Conservation (phyloP, 768 basidiomycete species). For the Boletus pseudo-olivaceus region DNA sequence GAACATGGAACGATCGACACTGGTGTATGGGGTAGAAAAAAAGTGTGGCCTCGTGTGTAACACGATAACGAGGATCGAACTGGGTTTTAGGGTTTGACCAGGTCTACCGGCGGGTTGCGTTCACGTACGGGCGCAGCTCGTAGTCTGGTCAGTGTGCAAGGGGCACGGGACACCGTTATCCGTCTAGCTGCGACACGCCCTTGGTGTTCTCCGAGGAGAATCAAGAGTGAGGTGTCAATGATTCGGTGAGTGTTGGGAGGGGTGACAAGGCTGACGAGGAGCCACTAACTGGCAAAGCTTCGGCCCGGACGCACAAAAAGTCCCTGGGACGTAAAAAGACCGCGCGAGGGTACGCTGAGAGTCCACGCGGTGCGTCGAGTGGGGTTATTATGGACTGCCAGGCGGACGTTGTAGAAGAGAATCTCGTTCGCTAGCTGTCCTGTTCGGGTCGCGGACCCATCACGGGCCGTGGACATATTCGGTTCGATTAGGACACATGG, state of each 20-base stretch:
- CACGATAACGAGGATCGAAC: too few relatives aligned
- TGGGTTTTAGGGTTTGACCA: too few relatives aligned
- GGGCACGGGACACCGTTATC: not conserved
- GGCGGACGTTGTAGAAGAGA: not conserved
- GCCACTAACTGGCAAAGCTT: too few relatives aligned
- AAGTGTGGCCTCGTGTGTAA: too few relatives aligned
- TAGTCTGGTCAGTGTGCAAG: not conserved
- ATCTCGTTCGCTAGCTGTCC: not conserved
- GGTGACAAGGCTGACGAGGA: too few relatives aligned
- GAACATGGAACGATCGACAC: too few relatives aligned
- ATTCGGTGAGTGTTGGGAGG: too few relatives aligned
- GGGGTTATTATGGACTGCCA: not conserved
- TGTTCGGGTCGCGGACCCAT: not conserved
- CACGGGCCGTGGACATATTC: slow-evolving; percentile 3
- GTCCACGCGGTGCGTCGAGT: too few relatives aligned
- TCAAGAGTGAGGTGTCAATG: not conserved
- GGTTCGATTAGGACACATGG: slow-evolving; percentile 2
- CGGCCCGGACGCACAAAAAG: too few relatives aligned
- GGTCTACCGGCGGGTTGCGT: not conserved
- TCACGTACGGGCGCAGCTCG: not conserved
- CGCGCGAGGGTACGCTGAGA: too few relatives aligned
- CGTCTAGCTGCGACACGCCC: not conserved
- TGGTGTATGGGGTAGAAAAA: too few relatives aligned
- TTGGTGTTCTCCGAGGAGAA: not conserved
- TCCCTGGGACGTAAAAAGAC: not conserved